A percentile compares a stretch with the other conserved stretches of the same genome.
These are phyloP conservation scores for Taphrina sp. DNA, from an alignment of 1,139 yeast species.

Conservation along the genomic window DNA sequence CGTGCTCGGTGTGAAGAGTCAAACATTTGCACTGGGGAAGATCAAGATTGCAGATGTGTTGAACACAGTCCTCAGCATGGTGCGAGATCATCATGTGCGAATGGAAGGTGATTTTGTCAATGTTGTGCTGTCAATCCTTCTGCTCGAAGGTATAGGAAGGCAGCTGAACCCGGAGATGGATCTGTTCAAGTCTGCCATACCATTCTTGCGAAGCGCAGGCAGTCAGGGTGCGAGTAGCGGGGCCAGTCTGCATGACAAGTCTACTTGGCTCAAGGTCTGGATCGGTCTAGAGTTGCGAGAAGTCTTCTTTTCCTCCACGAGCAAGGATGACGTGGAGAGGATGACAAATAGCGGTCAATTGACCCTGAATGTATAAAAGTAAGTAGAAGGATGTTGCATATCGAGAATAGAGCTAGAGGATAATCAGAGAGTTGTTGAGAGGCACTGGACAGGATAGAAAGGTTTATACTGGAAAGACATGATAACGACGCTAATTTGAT, in stretches of 20 bases:
- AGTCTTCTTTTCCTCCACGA: constrained; percentile 62
- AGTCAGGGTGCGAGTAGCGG: constrained; percentile 51
- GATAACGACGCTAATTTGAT: no score
- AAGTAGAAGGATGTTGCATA: no score
- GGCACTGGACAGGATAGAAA: no score
- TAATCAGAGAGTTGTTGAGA: no score
- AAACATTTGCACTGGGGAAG: constrained; percentile 90
- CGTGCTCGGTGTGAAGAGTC: constrained; percentile 73
- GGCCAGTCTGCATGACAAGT: constrained; percentile 6
- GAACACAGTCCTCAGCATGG: constrained; percentile 86
- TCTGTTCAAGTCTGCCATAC: constrained; percentile 84
- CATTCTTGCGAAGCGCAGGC: constrained; percentile 81
- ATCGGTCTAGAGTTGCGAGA: constrained; percentile 83
- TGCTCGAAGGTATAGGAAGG: constrained; percentile 92
- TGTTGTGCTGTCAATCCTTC: constrained; percentile 82
- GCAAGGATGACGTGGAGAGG: constrained; percentile 69
- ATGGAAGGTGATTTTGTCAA: constrained; percentile 97
- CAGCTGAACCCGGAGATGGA: constrained; percentile 90
- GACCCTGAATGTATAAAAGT: constrained; percentile 6
- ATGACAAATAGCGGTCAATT: constrained; percentile 19
- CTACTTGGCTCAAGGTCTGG: constrained; percentile 77
- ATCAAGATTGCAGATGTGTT: constrained; percentile 88
- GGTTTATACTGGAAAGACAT: no score
- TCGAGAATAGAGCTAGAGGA: no score
- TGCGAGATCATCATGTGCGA: constrained; percentile 86